Percentiles rank a stretch among this genome's conserved stretches.
Evolutionary conservation across 257 asterid genomes (phyloP).

Genomic region (Solanum appendiculatum): DNA sequence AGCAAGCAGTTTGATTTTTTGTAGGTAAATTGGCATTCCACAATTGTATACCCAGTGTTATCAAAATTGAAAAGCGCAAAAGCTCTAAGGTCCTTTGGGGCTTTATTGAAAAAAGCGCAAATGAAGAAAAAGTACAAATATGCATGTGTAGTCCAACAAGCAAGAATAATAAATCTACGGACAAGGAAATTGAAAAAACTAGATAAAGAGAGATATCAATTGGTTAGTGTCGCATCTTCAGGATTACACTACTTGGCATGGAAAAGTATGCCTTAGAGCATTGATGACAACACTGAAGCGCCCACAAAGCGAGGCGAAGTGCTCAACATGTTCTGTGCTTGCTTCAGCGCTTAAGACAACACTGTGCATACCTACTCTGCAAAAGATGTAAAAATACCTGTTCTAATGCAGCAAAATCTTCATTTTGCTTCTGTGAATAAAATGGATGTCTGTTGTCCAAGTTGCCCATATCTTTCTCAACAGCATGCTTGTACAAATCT

Average conservation of each 20-base stretch:
- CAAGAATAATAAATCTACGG: not conserved
- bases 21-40: not conserved
- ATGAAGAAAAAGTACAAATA: not conserved
- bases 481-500: constrained; percentile 33
- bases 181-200: not conserved
- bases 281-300: not conserved
- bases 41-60: not conserved
- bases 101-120: not conserved
- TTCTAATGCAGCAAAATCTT: constrained; percentile 87
- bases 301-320: not conserved
- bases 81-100: not conserved
- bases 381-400: constrained; percentile 46
- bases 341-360: not conserved
- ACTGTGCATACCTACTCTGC: not conserved
- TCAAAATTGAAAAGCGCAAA: not conserved
- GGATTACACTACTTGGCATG: not conserved
- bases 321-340: not conserved
- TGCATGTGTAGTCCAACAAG: not conserved
- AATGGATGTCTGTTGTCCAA: constrained; percentile 31
- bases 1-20: not conserved
- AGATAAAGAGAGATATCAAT: not conserved
- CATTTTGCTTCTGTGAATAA: constrained; percentile 60
- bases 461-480: constrained; percentile 17
- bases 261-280: not conserved
- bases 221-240: not conserved